Conservation (phyloP, 129 eudicot genomes). For the Scalesia atractyloides region DNA sequence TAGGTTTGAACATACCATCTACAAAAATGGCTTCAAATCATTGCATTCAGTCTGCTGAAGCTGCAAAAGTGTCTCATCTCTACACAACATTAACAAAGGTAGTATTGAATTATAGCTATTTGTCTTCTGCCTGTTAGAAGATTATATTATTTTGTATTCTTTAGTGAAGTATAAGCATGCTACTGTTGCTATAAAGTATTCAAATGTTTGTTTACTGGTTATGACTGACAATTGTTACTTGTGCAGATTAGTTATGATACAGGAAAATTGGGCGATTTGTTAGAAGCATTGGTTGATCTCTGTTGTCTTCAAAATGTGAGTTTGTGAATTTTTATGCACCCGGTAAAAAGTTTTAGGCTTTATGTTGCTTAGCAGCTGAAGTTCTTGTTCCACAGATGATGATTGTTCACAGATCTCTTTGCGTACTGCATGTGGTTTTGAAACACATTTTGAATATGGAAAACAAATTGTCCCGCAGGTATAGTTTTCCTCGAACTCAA, state of each 20-base stretch:
- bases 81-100: constrained; percentile 69
- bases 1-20: constrained; percentile 41
- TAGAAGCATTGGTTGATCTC: constrained; percentile 62
- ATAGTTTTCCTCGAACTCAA: background rate
- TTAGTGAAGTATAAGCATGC: background rate
- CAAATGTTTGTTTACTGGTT: constrained; percentile 24
- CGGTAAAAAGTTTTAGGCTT: background rate
- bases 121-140: background rate
- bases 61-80: constrained; percentile 65
- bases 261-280: constrained; percentile 49
- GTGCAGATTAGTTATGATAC: constrained; percentile 61
- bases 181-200: background rate
- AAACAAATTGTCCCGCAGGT: constrained; percentile 48
- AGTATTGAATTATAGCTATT: background rate
- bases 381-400: constrained; percentile 51
- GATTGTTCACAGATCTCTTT: constrained; percentile 64
- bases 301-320: constrained; percentile 73
- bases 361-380: background rate
- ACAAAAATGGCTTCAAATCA: constrained; percentile 30
- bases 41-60: constrained; percentile 44
- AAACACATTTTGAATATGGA: constrained; percentile 41
- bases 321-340: constrained; percentile 5
- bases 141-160: constrained; percentile 9
- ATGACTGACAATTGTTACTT: constrained; percentile 4
- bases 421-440: constrained; percentile 54